Percentiles rank a stretch among this genome's conserved stretches.
phyloP scores from a whole-genome alignment of 2,329 filamentous ascomycete genomes.

The Colletotrichum plurivorum region DNA sequence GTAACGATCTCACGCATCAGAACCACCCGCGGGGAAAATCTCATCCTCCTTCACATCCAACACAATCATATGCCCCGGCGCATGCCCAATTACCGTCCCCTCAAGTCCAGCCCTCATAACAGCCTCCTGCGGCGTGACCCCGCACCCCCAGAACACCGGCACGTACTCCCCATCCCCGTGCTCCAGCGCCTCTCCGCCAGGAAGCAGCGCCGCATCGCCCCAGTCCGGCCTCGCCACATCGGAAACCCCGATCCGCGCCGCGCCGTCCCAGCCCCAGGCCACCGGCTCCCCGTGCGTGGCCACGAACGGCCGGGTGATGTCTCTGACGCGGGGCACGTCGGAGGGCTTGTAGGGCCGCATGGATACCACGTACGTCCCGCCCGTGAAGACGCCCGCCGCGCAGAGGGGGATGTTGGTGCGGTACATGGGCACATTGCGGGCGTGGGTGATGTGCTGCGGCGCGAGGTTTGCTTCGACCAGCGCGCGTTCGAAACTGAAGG shows the following conservation, averaged over 20 bases:
- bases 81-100: constrained; percentile 73
- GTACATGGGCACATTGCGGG: constrained; percentile 73
- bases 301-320: constrained; percentile 68
- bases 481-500: constrained; percentile 74
- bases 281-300: constrained; percentile 75
- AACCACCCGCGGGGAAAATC: constrained; percentile 35
- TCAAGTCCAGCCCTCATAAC: constrained; percentile 68
- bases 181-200: constrained; percentile 54
- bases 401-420: constrained; percentile 68
- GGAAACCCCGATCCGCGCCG: constrained; percentile 65
- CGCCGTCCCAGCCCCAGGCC: constrained; percentile 74
- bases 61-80: constrained; percentile 74
- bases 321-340: constrained; percentile 66
- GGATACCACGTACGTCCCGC: constrained; percentile 70
- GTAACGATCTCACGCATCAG: too few species aligned
- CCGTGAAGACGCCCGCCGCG: constrained; percentile 71
- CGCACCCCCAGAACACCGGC: constrained; percentile 75
- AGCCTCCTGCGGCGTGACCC: constrained; percentile 76
- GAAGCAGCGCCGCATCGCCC: constrained; percentile 64
- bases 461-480: constrained; percentile 64
- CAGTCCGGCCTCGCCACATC: constrained; percentile 69
- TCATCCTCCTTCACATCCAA: constrained; percentile 65
- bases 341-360: constrained; percentile 70
- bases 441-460: constrained; percentile 63
- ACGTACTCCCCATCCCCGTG: constrained; percentile 57